Conservation (phyloP, 495 filamentous ascomycete genomes). For the Penicillium canariense region DNA sequence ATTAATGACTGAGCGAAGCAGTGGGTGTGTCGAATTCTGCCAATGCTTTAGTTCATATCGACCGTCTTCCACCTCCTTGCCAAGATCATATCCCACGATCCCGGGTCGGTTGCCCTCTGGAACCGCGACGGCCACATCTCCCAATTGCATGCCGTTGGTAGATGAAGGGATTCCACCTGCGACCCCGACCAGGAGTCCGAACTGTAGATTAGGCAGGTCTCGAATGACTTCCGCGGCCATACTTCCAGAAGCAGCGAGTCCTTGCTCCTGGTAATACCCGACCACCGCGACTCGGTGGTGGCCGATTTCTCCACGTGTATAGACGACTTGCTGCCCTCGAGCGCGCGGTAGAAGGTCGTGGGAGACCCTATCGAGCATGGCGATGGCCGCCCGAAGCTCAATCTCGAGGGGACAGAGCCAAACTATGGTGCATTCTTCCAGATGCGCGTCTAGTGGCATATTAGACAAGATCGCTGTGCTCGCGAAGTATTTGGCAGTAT, state of each 20-base stretch:
- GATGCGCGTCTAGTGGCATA: background rate
- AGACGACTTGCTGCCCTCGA: constrained; percentile 5
- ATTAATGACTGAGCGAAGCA: constrained; percentile 10
- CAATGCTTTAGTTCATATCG: constrained; percentile 10
- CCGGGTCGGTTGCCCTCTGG: constrained; percentile 9
- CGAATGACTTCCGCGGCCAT: constrained; percentile 6
- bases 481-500: too few relatives aligned
- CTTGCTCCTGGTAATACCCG: constrained; percentile 12
- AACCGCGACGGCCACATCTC: constrained; percentile 34
- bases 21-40: constrained; percentile 12
- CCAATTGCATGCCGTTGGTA: constrained; percentile 36
- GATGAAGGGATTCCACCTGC: constrained; percentile 39
- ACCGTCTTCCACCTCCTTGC: constrained; percentile 19
- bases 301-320: constrained; percentile 6
- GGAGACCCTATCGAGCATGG: constrained; percentile 11
- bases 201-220: constrained; percentile 32
- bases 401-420: constrained; percentile 12
- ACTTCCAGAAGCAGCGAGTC: constrained; percentile 7
- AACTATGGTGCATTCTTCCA: constrained; percentile 1
- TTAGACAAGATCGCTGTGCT: too few relatives aligned
- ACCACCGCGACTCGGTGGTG: constrained; percentile 9
- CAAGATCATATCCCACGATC: constrained; percentile 30
- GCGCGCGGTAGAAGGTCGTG: constrained; percentile 4
- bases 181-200: constrained; percentile 46
- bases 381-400: constrained; percentile 8